Evolutionary conservation across 192 early-diverging fungal genomes (phyloP).

Genomic region (Ambispora gerdemannii): DNA sequence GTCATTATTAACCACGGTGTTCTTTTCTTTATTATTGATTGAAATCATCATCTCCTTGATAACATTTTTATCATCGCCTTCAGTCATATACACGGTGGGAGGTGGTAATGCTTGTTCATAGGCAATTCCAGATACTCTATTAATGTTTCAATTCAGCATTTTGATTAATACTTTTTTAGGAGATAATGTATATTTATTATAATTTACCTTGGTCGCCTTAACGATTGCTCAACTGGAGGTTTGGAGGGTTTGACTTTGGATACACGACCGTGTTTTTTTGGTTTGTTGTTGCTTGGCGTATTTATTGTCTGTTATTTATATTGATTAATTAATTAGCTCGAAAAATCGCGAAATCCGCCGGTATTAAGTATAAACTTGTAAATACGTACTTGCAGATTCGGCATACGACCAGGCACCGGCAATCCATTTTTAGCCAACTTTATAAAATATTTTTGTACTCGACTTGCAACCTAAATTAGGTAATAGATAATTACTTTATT

Average conservation of each 20-base stretch:
- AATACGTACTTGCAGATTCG: conserved; percentile 53
- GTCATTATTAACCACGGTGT: too few relatives aligned
- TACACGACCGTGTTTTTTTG: conserved; percentile 14
- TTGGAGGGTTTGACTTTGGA: conserved; percentile 28
- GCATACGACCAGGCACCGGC: conserved; percentile 68
- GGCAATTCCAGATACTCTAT: conserved; percentile 46
- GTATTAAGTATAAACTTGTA: too few relatives aligned
- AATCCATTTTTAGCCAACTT: conserved; percentile 72
- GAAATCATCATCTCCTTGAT: conserved; percentile 45
- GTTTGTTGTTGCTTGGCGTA: too few relatives aligned
- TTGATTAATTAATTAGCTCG: too few relatives aligned
- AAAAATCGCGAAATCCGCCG: too few relatives aligned
- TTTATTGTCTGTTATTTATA: too few relatives aligned
- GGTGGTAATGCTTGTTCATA: conserved; percentile 39
- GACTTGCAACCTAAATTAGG: conserved; percentile 46
- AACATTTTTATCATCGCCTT: conserved; percentile 47
- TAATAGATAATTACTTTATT: background rate
- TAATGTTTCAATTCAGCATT: conserved; percentile 31
- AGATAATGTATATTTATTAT: too few relatives aligned
- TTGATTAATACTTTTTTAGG: conserved; percentile 35
- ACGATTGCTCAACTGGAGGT: conserved; percentile 33
- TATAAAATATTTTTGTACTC: conserved; percentile 81
- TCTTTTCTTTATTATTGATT: conserved; percentile 10
- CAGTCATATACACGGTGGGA: conserved; percentile 52
- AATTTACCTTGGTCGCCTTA: conserved; percentile 27